Evolutionary conservation across 163 green algal genomes (phyloP).

Genomic region (Chlorella variabilis): DNA sequence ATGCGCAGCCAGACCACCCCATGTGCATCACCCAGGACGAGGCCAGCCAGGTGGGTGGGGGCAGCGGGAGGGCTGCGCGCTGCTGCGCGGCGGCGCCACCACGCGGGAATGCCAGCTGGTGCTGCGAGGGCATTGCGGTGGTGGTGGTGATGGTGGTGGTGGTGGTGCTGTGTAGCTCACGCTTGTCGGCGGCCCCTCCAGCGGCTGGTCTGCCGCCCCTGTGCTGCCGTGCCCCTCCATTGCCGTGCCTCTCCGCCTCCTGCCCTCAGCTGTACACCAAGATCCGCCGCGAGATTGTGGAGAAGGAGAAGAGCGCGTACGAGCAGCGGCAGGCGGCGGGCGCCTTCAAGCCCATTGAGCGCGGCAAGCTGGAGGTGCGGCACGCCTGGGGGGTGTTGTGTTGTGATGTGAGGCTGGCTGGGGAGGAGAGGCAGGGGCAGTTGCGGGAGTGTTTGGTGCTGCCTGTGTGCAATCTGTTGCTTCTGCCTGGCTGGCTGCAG

Average conservation of each 20-base stretch:
- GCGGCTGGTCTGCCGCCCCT: not conserved
- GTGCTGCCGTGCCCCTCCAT: not conserved
- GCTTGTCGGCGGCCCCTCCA: too few relatives aligned
- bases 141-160: too few relatives aligned
- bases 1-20: constrained; percentile 37
- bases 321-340: constrained; percentile 50
- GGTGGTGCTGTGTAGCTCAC: too few relatives aligned
- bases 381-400: not conserved
- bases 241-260: not conserved
- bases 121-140: too few relatives aligned
- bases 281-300: constrained; percentile 62
- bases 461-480: too few relatives aligned
- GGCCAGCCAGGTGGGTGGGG: constrained; percentile 1
- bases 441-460: too few relatives aligned
- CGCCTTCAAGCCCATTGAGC: constrained; percentile 71
- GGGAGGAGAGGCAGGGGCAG: not conserved
- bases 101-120: too few relatives aligned
- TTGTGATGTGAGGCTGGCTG: not conserved
- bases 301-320: constrained; percentile 70
- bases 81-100: not conserved
- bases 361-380: constrained; percentile 73
- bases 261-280: constrained; percentile 53
- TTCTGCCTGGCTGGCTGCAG: not conserved
- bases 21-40: constrained; percentile 8
- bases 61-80: not conserved